These are phyloP conservation scores for Phaseolus coccineus DNA, from an alignment of 331 rosid genomes.

Conservation along the genomic window DNA sequence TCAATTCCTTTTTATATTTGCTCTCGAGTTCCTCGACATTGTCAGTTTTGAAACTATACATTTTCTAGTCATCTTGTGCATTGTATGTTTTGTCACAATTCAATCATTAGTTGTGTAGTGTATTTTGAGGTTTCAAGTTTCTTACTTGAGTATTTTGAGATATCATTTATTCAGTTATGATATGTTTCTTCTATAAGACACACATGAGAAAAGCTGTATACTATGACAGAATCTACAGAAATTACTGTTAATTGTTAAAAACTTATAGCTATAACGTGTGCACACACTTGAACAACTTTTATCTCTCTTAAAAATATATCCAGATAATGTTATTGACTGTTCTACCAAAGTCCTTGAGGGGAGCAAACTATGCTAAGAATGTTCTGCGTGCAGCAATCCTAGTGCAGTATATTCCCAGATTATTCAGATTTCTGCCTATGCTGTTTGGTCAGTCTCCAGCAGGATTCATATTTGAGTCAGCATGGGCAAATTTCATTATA, in stretches of 20 bases:
- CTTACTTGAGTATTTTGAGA: not conserved
- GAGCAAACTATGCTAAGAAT: slow-evolving; percentile 78
- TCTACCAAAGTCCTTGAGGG: slow-evolving; percentile 59
- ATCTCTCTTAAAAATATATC: slow-evolving; percentile 9
- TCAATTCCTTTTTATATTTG: not conserved
- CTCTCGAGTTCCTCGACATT: not conserved
- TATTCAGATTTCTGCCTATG: slow-evolving; percentile 70
- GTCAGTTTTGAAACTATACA: not conserved
- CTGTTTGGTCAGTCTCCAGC: slow-evolving; percentile 71
- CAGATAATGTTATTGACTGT: slow-evolving; percentile 67
- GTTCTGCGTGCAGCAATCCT: slow-evolving; percentile 63
- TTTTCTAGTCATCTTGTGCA: not conserved
- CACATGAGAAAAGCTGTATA: not conserved
- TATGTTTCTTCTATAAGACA: slow-evolving; percentile 2
- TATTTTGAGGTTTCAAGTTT: not conserved
- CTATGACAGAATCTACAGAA: not conserved
- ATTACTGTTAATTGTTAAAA: slow-evolving; percentile 2
- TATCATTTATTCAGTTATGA: not conserved
- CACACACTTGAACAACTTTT: not conserved
- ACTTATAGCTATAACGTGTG: not conserved
- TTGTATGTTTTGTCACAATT: not conserved
- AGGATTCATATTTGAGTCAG: slow-evolving; percentile 82
- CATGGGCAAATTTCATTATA: slow-evolving; percentile 65
- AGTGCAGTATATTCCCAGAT: slow-evolving; percentile 70
- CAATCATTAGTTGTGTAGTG: not conserved